A percentile compares a stretch with the other conserved stretches of the same genome.
phyloP scores from a whole-genome alignment of 176 grass and related monocot species.

The Leersia perrieri region DNA sequence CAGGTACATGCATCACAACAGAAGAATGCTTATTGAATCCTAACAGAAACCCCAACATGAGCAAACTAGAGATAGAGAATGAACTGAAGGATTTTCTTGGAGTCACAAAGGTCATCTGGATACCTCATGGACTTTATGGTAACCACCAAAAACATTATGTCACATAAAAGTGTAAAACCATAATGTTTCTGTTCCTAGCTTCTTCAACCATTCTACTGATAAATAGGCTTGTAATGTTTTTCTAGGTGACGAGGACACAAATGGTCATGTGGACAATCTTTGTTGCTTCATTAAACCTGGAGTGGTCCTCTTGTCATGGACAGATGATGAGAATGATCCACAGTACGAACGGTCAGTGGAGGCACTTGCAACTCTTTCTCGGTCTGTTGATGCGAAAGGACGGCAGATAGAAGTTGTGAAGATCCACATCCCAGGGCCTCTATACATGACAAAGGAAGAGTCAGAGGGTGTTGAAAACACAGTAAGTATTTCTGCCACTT shows the following conservation, averaged over 20 bases:
- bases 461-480: conserved; percentile 45
- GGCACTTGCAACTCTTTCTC: conserved; percentile 57
- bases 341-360: conserved; percentile 78
- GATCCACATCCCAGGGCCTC: conserved; percentile 79
- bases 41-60: conserved; percentile 90
- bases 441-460: conserved; percentile 87
- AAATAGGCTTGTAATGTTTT: not conserved
- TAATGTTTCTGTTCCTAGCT: not conserved
- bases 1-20: conserved; percentile 97
- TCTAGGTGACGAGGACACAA: conserved; percentile 88
- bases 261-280: conserved; percentile 83
- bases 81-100: conserved; percentile 84
- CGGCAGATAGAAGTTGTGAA: conserved; percentile 71
- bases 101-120: conserved; percentile 85
- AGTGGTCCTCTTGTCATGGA: conserved; percentile 77
- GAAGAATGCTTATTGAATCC: conserved; percentile 85
- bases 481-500: conserved; percentile 31
- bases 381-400: conserved; percentile 51
- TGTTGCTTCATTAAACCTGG: conserved; percentile 89
- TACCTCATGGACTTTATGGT: conserved; percentile 83
- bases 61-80: conserved; percentile 74
- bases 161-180: not conserved
- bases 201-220: not conserved
- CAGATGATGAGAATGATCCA: conserved; percentile 59
- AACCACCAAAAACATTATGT: conserved; percentile 1